phyloP scores from a whole-genome alignment of 352 stramenopile species.

The Blastocystis sp. region DNA sequence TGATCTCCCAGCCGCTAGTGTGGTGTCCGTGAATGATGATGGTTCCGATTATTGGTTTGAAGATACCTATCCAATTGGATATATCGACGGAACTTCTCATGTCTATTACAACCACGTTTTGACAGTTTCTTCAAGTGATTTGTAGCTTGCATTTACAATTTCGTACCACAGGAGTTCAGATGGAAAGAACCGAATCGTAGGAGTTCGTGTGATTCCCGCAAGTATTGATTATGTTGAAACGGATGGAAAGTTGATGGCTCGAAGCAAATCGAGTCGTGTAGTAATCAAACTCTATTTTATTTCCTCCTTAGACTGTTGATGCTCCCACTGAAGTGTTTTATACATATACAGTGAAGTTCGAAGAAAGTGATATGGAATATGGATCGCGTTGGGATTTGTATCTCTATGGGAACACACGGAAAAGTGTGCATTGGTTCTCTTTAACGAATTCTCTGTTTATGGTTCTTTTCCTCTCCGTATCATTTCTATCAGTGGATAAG shows the following conservation, averaged over 20 bases:
- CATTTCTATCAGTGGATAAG: neutral
- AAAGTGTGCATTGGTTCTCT: constrained; percentile 97
- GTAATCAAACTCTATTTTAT: constrained; percentile 74
- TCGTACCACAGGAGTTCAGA: constrained; percentile 68
- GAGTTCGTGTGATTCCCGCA: constrained; percentile 70
- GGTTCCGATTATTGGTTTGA: constrained; percentile 78
- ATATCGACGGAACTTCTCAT: constrained; percentile 80
- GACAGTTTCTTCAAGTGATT: constrained; percentile 87
- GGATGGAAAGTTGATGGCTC: constrained; percentile 53
- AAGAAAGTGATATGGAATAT: constrained; percentile 89
- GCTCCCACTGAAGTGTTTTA: constrained; percentile 88
- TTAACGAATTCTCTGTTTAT: constrained; percentile 99
- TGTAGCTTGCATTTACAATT: constrained; percentile 61
- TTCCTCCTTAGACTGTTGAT: constrained; percentile 83
- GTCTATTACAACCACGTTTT: constrained; percentile 96
- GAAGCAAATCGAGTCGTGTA: neutral
- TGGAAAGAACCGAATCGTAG: constrained; percentile 78
- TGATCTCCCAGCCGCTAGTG: constrained; percentile 80
- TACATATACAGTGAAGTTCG: constrained; percentile 96
- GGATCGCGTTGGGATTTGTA: constrained; percentile 98
- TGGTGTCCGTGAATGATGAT: constrained; percentile 68
- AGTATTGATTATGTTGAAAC: constrained; percentile 73
- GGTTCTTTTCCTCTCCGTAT: constrained; percentile 93
- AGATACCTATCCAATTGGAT: constrained; percentile 86
- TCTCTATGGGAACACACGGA: constrained; percentile 84